phyloP scores from a whole-genome alignment of 805 yeast species.

The Kazachstania viticola region DNA sequence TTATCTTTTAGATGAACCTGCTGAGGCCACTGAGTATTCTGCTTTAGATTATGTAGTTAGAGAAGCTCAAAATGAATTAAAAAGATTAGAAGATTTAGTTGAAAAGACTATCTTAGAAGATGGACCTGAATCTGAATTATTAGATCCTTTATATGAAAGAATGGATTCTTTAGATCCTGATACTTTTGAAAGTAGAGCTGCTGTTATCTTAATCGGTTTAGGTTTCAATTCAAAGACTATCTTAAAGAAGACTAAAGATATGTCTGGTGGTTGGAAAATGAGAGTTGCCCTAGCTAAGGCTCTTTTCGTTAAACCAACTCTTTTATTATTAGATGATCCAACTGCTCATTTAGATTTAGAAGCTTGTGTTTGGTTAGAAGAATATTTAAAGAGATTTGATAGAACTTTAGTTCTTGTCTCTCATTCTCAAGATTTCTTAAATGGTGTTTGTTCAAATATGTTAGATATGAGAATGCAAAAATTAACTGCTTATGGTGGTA shows the following conservation, averaged over 20 bases:
- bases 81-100: constrained; percentile 79
- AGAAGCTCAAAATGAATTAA: constrained; percentile 90
- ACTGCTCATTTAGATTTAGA: constrained; percentile 98
- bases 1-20: constrained; percentile 93
- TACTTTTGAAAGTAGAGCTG: constrained; percentile 94
- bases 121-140: constrained; percentile 82
- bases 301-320: constrained; percentile 92
- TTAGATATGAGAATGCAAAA: constrained; percentile 87
- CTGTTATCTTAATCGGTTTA: constrained; percentile 89
- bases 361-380: constrained; percentile 99
- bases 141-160: constrained; percentile 88
- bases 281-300: constrained; percentile 98
- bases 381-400: constrained; percentile 88
- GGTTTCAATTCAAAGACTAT: constrained; percentile 87
- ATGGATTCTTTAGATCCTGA: constrained; percentile 93
- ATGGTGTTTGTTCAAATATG: constrained; percentile 98
- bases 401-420: constrained; percentile 88
- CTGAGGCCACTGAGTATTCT: constrained; percentile 82
- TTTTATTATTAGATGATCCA: constrained; percentile 92
- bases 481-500: constrained; percentile 83
- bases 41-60: constrained; percentile 94
- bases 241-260: constrained; percentile 88
- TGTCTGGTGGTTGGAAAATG: constrained; percentile 99
- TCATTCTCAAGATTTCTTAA: constrained; percentile 98
- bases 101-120: constrained; percentile 82